Evolutionary conservation across 1,284 basidiomycete species (phyloP).

Genomic region (Sporisorium exsertum): DNA sequence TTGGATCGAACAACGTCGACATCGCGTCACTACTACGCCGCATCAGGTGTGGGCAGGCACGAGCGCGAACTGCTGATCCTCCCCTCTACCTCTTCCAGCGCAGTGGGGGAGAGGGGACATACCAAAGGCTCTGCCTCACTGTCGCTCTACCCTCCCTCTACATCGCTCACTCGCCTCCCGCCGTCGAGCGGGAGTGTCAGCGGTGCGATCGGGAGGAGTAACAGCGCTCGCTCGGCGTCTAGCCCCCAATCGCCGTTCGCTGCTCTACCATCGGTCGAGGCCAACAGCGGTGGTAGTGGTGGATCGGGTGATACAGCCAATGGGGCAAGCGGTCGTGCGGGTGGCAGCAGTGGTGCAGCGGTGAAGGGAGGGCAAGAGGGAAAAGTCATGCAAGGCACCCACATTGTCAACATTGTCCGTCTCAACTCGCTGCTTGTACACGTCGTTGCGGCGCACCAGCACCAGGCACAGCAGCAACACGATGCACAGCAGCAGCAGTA

Average conservation of each 20-base stretch:
- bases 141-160: constrained; percentile 16
- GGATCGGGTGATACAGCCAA: too few species aligned
- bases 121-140: constrained; percentile 33
- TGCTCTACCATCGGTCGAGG: background rate
- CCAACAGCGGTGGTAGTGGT: too few species aligned
- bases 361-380: background rate
- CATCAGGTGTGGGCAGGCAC: constrained; percentile 23
- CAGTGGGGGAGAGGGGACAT: constrained; percentile 1
- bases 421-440: constrained; percentile 44
- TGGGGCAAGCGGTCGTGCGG: background rate
- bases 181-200: too few species aligned
- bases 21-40: constrained; percentile 52
- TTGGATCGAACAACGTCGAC: constrained; percentile 49
- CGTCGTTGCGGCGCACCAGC: constrained; percentile 25
- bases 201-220: constrained; percentile 16
- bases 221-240: constrained; percentile 11
- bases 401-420: constrained; percentile 32
- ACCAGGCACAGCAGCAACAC: constrained; percentile 7
- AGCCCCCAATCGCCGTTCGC: background rate
- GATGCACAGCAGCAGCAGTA: background rate
- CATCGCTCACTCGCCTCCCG: background rate
- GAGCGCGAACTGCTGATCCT: constrained; percentile 38
- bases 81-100: background rate
- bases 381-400: constrained; percentile 18
- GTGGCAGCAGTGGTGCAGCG: background rate